A percentile compares a stretch with the other conserved stretches of the same genome.
Conservation (phyloP, 2,329 filamentous ascomycete species). For the Claviceps monticola region DNA sequence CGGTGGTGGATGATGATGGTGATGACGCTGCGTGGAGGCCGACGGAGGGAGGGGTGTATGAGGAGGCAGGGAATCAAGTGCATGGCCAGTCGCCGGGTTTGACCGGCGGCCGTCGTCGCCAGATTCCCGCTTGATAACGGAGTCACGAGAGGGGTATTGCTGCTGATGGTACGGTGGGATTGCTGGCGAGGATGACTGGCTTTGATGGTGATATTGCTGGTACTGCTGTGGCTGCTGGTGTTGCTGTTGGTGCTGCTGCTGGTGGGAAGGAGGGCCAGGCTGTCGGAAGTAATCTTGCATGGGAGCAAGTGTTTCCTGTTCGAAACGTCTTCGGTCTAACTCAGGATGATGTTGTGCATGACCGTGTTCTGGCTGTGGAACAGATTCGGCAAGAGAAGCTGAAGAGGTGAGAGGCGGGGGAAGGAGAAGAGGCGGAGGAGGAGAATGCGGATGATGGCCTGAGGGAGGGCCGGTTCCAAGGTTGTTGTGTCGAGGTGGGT, state of each 20-base stretch:
- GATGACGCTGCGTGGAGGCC: conserved; percentile 12
- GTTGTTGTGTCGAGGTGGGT: conserved; percentile 20
- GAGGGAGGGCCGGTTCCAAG: conserved; percentile 15
- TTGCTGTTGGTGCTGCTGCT: conserved; percentile 10
- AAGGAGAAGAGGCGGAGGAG: background rate
- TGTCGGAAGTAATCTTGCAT: conserved; percentile 38
- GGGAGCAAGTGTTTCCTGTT: conserved; percentile 38
- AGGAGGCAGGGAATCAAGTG: conserved; percentile 20
- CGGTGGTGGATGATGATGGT: background rate
- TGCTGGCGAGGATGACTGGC: conserved; percentile 27
- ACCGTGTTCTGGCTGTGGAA: conserved; percentile 15
- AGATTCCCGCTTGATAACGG: conserved; percentile 42
- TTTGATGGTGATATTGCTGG: conserved; percentile 9
- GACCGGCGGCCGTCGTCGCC: conserved; percentile 37
- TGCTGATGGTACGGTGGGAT: conserved; percentile 28
- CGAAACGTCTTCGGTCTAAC: conserved; percentile 41
- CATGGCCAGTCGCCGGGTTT: conserved; percentile 34
- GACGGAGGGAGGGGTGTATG: conserved; percentile 19
- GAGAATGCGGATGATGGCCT: background rate
- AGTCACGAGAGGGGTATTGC: conserved; percentile 33
- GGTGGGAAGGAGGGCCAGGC: conserved; percentile 9
- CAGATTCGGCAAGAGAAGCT: conserved; percentile 10
- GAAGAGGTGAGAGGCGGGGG: background rate
- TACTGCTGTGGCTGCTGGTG: conserved; percentile 8
- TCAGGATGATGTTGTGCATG: conserved; percentile 26